Evolutionary conservation across 306 rosid genomes (phyloP).

Genomic region (Lathyrus aphaca): DNA sequence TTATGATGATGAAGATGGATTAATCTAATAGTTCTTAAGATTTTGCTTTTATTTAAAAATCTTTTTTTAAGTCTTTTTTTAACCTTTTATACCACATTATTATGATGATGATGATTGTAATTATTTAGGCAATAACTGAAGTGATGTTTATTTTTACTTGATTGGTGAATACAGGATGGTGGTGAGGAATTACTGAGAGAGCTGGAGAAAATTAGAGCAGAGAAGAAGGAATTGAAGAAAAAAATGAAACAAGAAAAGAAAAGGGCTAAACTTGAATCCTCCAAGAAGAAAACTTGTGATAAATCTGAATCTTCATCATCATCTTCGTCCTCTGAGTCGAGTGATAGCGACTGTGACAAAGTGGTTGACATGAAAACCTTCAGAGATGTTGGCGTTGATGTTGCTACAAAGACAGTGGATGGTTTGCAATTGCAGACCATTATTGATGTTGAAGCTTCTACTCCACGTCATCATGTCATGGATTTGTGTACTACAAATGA

Average conservation of each 20-base stretch:
- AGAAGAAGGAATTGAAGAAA: constrained; percentile 68
- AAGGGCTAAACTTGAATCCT: constrained; percentile 53
- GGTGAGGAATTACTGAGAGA: constrained; percentile 56
- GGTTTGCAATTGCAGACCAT: constrained; percentile 5
- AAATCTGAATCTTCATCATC: constrained; percentile 61
- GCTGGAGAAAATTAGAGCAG: constrained; percentile 55
- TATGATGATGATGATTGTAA: background rate
- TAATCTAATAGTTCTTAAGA: too few species aligned
- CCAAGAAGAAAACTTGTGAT: constrained; percentile 43
- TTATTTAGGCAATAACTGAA: background rate
- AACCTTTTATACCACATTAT: background rate
- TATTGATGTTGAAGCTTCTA: constrained; percentile 11
- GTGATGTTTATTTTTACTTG: background rate
- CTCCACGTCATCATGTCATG: constrained; percentile 8
- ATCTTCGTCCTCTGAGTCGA: constrained; percentile 80
- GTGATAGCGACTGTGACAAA: constrained; percentile 64
- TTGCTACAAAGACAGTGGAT: constrained; percentile 38
- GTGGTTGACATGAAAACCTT: constrained; percentile 49
- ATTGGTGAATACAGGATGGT: constrained; percentile 49
- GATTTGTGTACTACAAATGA: constrained; percentile 39
- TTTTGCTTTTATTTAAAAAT: background rate
- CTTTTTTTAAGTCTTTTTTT: background rate
- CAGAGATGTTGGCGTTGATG: constrained; percentile 42
- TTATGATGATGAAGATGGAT: background rate
- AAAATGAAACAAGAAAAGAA: constrained; percentile 60